Base-by-base conservation (phyloP, 192 early-diverging fungal genomes). In the Thamnidium elegans region DNA sequence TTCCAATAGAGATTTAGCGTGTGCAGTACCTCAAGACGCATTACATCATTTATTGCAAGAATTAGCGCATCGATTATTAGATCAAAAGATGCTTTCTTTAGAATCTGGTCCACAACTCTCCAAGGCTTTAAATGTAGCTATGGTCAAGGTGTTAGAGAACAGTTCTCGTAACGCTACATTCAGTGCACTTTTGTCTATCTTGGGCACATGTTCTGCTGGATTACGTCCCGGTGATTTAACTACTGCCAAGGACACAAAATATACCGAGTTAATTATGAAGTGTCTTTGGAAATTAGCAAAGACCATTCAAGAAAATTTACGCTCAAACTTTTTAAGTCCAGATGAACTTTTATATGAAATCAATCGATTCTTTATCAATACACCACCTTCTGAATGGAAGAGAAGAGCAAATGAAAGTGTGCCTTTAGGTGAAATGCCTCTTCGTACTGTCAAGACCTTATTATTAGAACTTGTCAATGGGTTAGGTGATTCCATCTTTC, bases 261-360 rank as follows among this genome's bases (percentile, higher is more conserved):
- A 89, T 69, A 90, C 87, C 31, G 94, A 98, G 69, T 73, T 97
- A 34, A 86, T 92, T 15, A 94, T 97, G 91, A 95, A 94, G 73
- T 99, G 97, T 58, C 65, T 99, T 47, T 99, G 97, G 97, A 94
- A 96, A 56, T 69, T 97, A 34, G 89, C 95, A 26, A 98, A 97
- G 78, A 72, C 86, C 4, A 78, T 99, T 53, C 82, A 89, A 31
- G 75, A 87, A 32, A 86, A 93, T 26, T 62, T 96, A 3, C 65
- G 85, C 4, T 67, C 77, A 7, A 78, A 85, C 32, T 79, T 76
- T 36, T 66, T 95, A 4, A 77, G 83, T n/a, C 76, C 87, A 5
- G 81, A 85, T 56, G 73, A 82, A 30, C 71, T 99, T 4, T 63
- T 99, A 19, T 78, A 77, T 39, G 87, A 87, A 36, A 83, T 95